Evolutionary conservation across 2,329 filamentous ascomycete species (phyloP).

Genomic region (Fusarium sp.): DNA sequence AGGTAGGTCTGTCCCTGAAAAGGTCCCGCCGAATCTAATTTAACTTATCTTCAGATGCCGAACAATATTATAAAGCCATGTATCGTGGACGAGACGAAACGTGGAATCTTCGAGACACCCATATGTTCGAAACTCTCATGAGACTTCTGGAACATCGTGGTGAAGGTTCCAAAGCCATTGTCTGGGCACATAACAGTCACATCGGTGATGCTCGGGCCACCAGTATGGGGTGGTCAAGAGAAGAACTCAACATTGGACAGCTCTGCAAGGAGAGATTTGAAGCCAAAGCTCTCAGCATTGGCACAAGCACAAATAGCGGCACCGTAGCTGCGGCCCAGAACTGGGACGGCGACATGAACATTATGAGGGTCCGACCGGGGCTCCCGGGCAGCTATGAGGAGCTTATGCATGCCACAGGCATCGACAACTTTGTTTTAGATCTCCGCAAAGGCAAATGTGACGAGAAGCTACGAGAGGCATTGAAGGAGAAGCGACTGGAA

Average conservation of each 20-base stretch:
- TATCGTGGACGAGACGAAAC: slow-evolving; percentile 29
- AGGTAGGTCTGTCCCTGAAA: not conserved
- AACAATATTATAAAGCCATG: slow-evolving; percentile 34
- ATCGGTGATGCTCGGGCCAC: slow-evolving; percentile 32
- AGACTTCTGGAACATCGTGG: slow-evolving; percentile 31
- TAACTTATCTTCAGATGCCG: slow-evolving; percentile 13
- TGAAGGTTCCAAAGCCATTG: slow-evolving; percentile 21
- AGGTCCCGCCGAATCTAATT: no score
- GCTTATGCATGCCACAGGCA: slow-evolving; percentile 27
- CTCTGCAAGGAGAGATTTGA: slow-evolving; percentile 27
- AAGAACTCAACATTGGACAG: slow-evolving; percentile 31
- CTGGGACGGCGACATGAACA: slow-evolving; percentile 32
- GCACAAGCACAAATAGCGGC: slow-evolving; percentile 26
- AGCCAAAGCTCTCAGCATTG: slow-evolving; percentile 15
- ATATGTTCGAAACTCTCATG: slow-evolving; percentile 30
- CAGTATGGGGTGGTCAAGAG: slow-evolving; percentile 31
- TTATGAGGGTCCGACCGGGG: slow-evolving; percentile 26
- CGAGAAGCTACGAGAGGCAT: slow-evolving; percentile 12
- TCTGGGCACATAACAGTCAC: slow-evolving; percentile 37
- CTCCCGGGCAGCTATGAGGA: slow-evolving; percentile 31
- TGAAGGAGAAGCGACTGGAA: slow-evolving; percentile 17
- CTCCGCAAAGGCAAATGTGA: slow-evolving; percentile 20
- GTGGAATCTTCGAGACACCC: slow-evolving; percentile 31
- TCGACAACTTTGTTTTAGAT: slow-evolving; percentile 28
- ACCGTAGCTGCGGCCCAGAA: slow-evolving; percentile 31